phyloP scores from a whole-genome alignment of 495 filamentous ascomycete genomes.

The Aspergillus hancockii region DNA sequence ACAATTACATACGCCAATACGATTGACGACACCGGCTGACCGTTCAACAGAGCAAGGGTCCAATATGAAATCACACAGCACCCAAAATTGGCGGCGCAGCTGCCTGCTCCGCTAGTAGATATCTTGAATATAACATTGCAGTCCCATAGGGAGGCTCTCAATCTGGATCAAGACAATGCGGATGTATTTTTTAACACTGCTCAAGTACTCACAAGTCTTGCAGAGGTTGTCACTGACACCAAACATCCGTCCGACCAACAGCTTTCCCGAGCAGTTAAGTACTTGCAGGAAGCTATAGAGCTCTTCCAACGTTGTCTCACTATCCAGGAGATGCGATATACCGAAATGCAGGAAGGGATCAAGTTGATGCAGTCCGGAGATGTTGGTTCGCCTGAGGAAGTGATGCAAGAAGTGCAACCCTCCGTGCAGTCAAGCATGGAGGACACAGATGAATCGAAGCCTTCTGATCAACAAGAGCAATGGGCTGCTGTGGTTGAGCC shows the following conservation, averaged over 20 bases:
- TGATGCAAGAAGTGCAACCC: constrained; percentile 21
- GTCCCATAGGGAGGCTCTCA: constrained; percentile 61
- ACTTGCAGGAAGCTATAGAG: constrained; percentile 62
- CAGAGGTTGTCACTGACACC: constrained; percentile 56
- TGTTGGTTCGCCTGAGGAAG: constrained; percentile 21
- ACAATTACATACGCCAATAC: not conserved
- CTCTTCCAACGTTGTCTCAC: constrained; percentile 63
- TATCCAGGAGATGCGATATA: constrained; percentile 57
- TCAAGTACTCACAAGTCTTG: constrained; percentile 66
- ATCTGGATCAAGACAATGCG: constrained; percentile 59
- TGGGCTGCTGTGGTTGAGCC: constrained; percentile 65
- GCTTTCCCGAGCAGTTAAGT: constrained; percentile 40
- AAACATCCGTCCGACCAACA: constrained; percentile 43
- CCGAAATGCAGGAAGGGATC: constrained; percentile 51
- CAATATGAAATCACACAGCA: constrained; percentile 68
- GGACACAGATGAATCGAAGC: constrained; percentile 18
- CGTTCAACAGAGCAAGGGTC: constrained; percentile 52
- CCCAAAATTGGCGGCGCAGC: constrained; percentile 53
- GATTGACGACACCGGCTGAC: not conserved
- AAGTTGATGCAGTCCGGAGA: constrained; percentile 42
- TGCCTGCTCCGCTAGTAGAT: constrained; percentile 51
- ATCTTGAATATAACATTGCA: constrained; percentile 57
- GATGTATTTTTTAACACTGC: constrained; percentile 70
- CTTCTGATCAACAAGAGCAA: constrained; percentile 48
- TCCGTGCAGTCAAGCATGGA: constrained; percentile 11